Base-by-base conservation (phyloP, 768 basidiomycete genomes). In the Chalciporus pseudorubinellus region DNA sequence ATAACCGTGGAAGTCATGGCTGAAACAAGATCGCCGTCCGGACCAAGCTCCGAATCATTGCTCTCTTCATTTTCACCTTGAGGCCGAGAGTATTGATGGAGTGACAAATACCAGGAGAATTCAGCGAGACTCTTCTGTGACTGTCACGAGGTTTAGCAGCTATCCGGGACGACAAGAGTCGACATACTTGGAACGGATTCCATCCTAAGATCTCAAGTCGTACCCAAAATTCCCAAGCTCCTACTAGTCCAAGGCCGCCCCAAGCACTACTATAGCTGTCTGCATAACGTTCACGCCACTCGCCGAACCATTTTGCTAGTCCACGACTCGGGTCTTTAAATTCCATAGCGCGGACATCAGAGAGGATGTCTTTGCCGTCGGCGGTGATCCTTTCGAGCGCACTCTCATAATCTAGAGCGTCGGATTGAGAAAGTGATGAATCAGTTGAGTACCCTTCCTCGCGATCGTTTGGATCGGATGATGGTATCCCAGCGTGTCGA, bases 191-290 rank as follows among this genome's bases (percentile, higher is more conserved):
- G 20, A 95, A 75, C 41, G 89, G 91, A 65, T 93, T 83, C 95
- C 95, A 97, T 4, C 86, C 89, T 11, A 92, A 71, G 56, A 85
- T 77, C 71, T 98, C 94, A 51, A 92, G 72, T 49, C 92, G 76
- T n/a, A 83, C 83, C 91, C 92, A 95, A 66, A 94, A 95, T 68
- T 94, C 93, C 92, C 93, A 95, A 43, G 90, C 89, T 44, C 85
- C 85, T 1, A 95, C 84, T 39, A 93, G 77, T 1, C 87, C 92
- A 48, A 95, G 73, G 4, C 93, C 90, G 42, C 94, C 94, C 77
- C 90, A 98, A 4, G 95, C 95, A 34, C 88, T 85, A 3, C 78
- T 72, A 70, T 95, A 98, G 52, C 80, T 92, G 55, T 98, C 94
- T 6, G 74, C 75, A 58, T 87, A 92, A 55, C 75, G 77, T 53